Conservation (phyloP, 2,329 filamentous ascomycete genomes). For the Aspergillus fijiensis region DNA sequence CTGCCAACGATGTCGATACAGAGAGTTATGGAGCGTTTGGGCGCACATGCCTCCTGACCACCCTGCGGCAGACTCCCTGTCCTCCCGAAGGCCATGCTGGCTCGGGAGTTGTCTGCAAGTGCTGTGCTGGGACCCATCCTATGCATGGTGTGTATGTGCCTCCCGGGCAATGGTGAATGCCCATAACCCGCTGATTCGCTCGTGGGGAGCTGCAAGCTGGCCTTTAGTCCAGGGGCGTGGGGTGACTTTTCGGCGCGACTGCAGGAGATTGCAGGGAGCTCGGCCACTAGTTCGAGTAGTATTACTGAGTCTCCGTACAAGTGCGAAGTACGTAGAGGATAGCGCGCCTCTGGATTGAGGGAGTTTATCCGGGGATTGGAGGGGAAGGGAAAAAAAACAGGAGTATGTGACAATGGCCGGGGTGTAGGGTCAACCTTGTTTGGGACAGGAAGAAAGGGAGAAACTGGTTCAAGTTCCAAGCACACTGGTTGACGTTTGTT, state of each 20-base stretch:
- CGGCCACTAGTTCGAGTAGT: not conserved
- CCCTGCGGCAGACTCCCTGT: not conserved
- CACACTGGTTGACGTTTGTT: not conserved
- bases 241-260: slow-evolving; percentile 6
- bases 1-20: not conserved
- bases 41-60: not conserved
- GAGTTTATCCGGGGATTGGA: not conserved
- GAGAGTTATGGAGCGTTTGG: not conserved
- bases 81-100: not conserved
- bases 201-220: slow-evolving; percentile 13
- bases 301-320: not conserved
- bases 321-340: not conserved
- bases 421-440: not conserved
- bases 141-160: not conserved
- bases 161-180: not conserved
- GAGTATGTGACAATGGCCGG: not conserved
- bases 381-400: not conserved
- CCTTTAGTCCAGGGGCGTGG: slow-evolving; percentile 11
- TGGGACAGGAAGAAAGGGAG: not conserved
- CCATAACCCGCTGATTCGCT: slow-evolving; percentile 2
- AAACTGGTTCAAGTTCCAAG: not conserved
- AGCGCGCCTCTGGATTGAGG: not conserved
- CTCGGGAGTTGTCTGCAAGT: not conserved
- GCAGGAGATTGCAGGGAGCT: slow-evolving; percentile 14
- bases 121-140: not conserved